Evolutionary conservation across 1,139 yeast genomes (phyloP), one percentile per base, ranked within the genome.

Genomic region (Wickerhamomyces sp.): DNA sequence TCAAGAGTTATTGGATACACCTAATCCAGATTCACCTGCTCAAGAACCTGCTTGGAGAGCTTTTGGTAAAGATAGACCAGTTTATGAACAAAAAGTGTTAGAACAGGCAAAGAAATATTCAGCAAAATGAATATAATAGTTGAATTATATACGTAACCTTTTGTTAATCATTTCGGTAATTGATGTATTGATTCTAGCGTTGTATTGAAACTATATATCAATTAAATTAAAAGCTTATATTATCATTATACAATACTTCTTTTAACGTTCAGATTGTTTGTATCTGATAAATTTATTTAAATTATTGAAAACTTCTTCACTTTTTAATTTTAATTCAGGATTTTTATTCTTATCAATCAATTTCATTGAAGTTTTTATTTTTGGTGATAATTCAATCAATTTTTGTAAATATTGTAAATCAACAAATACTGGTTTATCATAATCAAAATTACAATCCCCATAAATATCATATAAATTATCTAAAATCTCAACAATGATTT

Each of bases 1-100:
- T 45, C 99, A 94, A 65, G 97, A 91, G 63, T 73, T 94, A 47
- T 73, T 94, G 53, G 89, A 86, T 59, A 76, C 82, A 31, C 99
- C 99, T 33, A 94, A 94, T 62, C 94, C 96, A 31, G 83, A 85
- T 49, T 89, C 97, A 0, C 99, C 99, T 1, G 99, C 99, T 0
- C 99, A 93, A 66, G 95, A 89, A 54, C 95, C 95, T 3, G 98
- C 99, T 3, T 94, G 91, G 84, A 81, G 84, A 61, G 88, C 95
- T 1, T 93, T 80, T 59, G 75, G 79, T 26, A 81, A 79, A 60
- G 87, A 87, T 62, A 76, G 75, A 58, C 70, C 72, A 1, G 68
- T 76, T 40, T 94, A 94, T 62, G 88, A 84, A 50, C 79, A 79
- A 65, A 84, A 80, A 59, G 95, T 93, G 33, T 70, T 70, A 55